Evolutionary conservation across 1,139 yeast genomes (phyloP).

Genomic region (Zygoascus meyerae): DNA sequence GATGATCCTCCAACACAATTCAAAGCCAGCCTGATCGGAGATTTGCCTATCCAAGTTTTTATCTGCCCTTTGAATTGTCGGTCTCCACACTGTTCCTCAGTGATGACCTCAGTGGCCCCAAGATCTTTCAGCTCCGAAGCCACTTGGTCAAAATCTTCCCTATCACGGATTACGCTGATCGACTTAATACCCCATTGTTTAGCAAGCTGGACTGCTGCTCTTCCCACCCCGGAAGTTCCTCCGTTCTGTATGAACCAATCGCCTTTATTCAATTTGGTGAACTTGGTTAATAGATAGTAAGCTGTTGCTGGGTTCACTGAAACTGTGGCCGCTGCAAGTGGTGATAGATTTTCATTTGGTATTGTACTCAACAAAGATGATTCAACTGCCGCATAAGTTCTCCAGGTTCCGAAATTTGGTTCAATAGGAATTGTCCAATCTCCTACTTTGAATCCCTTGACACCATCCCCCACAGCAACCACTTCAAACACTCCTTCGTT

Average conservation of each 20-base stretch:
- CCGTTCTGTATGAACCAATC: conserved; percentile 98
- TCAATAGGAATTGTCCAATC: conserved; percentile 90
- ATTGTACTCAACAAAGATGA: conserved; percentile 35
- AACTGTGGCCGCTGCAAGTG: conserved; percentile 73
- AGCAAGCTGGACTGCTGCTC: conserved; percentile 85
- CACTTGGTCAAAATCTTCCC: conserved; percentile 52
- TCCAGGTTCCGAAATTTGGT: conserved; percentile 92
- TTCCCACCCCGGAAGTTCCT: conserved; percentile 95
- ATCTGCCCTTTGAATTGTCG: conserved; percentile 56
- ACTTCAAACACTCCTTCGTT: conserved; percentile 93
- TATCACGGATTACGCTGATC: conserved; percentile 76
- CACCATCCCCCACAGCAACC: conserved; percentile 55
- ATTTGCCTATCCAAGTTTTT: conserved; percentile 54
- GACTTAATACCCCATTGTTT: conserved; percentile 73
- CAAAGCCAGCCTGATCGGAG: conserved; percentile 63
- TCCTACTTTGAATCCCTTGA: conserved; percentile 50
- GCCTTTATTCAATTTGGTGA: conserved; percentile 54
- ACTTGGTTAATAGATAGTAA: conserved; percentile 76
- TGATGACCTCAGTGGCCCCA: conserved; percentile 87
- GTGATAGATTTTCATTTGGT: conserved; percentile 41
- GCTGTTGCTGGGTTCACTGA: conserved; percentile 93
- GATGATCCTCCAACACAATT: conserved; percentile 93
- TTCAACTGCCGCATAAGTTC: conserved; percentile 57
- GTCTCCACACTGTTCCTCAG: conserved; percentile 76
- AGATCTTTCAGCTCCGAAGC: conserved; percentile 49